phyloP scores from a whole-genome alignment of 345 rosid genomes.

The Sonneratia caseolaris region DNA sequence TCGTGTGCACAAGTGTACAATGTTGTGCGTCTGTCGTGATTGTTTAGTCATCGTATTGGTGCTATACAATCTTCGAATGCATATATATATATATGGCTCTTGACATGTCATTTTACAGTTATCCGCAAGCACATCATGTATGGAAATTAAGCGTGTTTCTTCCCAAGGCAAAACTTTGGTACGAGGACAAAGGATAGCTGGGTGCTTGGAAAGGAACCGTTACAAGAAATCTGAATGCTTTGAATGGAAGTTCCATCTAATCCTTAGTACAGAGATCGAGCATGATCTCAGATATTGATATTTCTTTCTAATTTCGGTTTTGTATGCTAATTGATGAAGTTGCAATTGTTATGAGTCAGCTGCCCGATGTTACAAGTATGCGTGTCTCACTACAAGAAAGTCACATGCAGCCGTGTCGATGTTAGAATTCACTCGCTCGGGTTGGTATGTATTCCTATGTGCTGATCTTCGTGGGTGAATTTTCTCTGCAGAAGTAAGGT shows the following conservation, averaged over 20 bases:
- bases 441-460: background rate
- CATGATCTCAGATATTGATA: background rate
- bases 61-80: background rate
- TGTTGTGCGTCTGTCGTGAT: background rate
- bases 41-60: too few species aligned
- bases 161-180: background rate
- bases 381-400: background rate
- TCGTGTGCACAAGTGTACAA: background rate
- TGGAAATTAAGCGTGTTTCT: background rate
- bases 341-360: background rate
- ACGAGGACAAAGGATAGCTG: background rate
- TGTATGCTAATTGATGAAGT: background rate
- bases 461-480: conserved; percentile 15
- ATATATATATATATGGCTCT: background rate
- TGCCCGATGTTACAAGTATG: background rate
- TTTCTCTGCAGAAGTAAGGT: conserved; percentile 52
- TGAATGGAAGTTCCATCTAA: background rate
- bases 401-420: background rate
- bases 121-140: too few species aligned
- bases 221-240: background rate
- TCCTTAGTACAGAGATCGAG: background rate
- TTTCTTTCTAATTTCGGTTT: background rate
- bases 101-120: background rate
- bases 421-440: too few species aligned
- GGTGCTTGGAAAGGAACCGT: background rate